phyloP scores from a whole-genome alignment of 176 grass and related monocot genomes.

The Alopecurus myosuroides region DNA sequence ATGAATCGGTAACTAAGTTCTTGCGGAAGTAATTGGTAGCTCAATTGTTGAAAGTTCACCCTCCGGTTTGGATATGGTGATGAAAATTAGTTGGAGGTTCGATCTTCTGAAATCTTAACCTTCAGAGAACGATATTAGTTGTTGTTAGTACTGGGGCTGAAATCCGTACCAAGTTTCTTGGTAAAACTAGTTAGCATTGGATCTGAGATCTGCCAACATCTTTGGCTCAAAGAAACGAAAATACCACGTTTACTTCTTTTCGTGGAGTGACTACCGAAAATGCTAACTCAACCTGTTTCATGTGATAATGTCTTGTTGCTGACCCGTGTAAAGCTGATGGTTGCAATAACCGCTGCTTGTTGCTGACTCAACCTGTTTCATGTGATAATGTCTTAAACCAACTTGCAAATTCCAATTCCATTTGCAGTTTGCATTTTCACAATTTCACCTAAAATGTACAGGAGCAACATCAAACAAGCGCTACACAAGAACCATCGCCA shows the following conservation, averaged over 20 bases:
- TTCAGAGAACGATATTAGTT: neutral
- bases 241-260: neutral
- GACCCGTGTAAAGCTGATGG: neutral
- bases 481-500: neutral
- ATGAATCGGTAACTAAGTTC: too few species aligned
- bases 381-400: neutral
- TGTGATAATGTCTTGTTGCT: too few species aligned
- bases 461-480: neutral
- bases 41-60: too few species aligned
- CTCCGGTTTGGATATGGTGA: too few species aligned
- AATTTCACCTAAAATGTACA: neutral
- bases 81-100: too few species aligned
- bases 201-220: neutral
- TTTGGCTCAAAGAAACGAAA: neutral
- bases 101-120: neutral
- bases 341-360: neutral
- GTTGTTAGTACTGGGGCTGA: neutral
- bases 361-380: neutral
- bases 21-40: too few species aligned
- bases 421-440: neutral
- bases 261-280: too few species aligned
- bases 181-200: neutral
- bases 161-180: neutral
- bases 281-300: too few species aligned
- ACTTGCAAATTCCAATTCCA: neutral